Base-by-base conservation (phyloP, 768 basidiomycete species). In the Porphyrellus cyaneotinctus region DNA sequence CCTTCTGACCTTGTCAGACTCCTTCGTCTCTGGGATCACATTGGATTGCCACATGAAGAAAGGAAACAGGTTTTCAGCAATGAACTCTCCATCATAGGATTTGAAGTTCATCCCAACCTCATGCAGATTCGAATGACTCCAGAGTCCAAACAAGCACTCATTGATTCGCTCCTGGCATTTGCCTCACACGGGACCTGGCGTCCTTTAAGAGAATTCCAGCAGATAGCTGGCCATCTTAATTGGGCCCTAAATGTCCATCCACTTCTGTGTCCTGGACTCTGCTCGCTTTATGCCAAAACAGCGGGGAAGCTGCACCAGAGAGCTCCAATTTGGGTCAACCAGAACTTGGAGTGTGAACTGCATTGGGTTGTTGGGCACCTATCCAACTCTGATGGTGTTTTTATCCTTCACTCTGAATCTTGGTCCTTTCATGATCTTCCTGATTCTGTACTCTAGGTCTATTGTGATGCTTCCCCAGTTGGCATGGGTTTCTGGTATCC, bases 181-280 rank as follows among this genome's bases (percentile, higher is more conserved):
- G 32, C 6, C 4, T 33, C 11, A 3, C 32, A 33, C 12, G 32
- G 32, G 15, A 7, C 17, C 6, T 22, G 20, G 2, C 18, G 8
- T 2, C 20, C 37, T 38, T 15, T 20, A 22, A 38, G 37, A 11
- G 0, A 60, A 72, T 28, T 43, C 11, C 39, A 41, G 39, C 39
- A 15, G 2, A 13, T 41, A 6, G 39, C 39, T 14, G 39, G 23
- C 2, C 23, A 41, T 15, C 39, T 41, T 17, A 41, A 41, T 13
- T 41, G 39, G 23, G 23, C 39, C 4, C 23, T 41, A 5, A 41
- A 41, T 41, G 23, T 41, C 4, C 15, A 13, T 22, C 39, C 15
- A 8, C 13, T 41, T 2, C 6, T 41, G 6, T 13, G 15, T 6
- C 39, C 39, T 3, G 39, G 23, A 11, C 23, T 41, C 2, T 24